Percentiles rank a stretch among this genome's conserved stretches.
These are phyloP conservation scores for Nemania diffusa DNA, from an alignment of 2,329 filamentous ascomycete genomes.

Conservation along the genomic window DNA sequence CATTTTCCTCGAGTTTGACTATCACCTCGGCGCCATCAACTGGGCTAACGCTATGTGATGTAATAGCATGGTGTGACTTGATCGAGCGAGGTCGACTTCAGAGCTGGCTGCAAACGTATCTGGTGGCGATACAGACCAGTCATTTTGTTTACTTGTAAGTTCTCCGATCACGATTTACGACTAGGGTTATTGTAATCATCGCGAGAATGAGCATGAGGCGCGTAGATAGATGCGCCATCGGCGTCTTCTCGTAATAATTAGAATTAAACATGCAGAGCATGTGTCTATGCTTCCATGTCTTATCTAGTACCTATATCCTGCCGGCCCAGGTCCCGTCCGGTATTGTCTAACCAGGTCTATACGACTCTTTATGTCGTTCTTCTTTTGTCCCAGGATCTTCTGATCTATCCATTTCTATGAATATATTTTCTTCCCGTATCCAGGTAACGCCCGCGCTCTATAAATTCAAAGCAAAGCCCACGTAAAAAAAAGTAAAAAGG, in stretches of 20 bases:
- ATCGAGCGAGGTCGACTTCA: too few species aligned
- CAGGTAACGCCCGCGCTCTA: conserved; percentile 20
- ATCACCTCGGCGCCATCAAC: too few species aligned
- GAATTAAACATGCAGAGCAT: conserved; percentile 36
- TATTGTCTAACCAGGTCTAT: conserved; percentile 18
- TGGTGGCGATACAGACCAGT: neutral
- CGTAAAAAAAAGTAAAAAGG: neutral
- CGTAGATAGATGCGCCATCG: conserved; percentile 17
- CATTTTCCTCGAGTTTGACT: too few species aligned
- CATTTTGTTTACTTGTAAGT: neutral
- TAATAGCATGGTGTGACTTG: too few species aligned
- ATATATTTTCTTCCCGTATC: conserved; percentile 4
- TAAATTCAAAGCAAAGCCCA: conserved; percentile 16
- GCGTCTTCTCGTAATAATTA: conserved; percentile 29
- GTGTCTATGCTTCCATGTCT: conserved; percentile 31
- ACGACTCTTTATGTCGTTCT: conserved; percentile 13
- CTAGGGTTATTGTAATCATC: neutral
- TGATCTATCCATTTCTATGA: conserved; percentile 19
- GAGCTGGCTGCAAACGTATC: neutral
- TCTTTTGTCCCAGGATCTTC: conserved; percentile 14
- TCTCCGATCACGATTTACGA: neutral
- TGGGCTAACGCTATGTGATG: too few species aligned
- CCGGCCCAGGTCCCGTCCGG: neutral
- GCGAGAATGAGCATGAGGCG: neutral
- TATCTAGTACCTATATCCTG: neutral